Evolutionary conservation across 352 stramenopile genomes (phyloP).

Genomic region (Phytophthora niederhauseri): DNA sequence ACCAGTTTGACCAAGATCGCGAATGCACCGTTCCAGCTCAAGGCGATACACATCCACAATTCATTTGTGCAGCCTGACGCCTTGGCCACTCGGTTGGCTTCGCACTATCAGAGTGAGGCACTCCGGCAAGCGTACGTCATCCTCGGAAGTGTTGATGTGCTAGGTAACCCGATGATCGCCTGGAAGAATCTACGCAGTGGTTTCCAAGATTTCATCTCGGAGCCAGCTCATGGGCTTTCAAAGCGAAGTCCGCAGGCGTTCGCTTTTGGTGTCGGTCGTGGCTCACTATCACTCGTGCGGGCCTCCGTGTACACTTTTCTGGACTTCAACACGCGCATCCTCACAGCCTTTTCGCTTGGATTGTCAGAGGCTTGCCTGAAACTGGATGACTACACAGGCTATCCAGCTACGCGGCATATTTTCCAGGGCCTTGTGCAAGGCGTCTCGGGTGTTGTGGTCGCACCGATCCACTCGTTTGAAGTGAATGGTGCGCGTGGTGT

Average conservation of each 20-base stretch:
- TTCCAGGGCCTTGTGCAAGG: constrained; percentile 89
- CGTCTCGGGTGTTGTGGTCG: constrained; percentile 83
- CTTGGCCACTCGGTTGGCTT: constrained; percentile 64
- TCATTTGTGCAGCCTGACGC: constrained; percentile 87
- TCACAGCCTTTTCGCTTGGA: constrained; percentile 79
- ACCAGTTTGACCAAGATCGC: constrained; percentile 90
- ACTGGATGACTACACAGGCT: constrained; percentile 89
- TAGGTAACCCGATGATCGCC: constrained; percentile 89
- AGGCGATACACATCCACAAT: constrained; percentile 75
- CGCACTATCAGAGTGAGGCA: constrained; percentile 90
- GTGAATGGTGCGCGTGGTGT: constrained; percentile 78
- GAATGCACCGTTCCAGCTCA: constrained; percentile 87
- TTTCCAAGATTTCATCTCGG: constrained; percentile 85
- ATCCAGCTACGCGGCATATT: constrained; percentile 84
- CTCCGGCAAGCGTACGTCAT: constrained; percentile 90
- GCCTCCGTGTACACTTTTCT: constrained; percentile 87
- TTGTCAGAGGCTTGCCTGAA: constrained; percentile 87
- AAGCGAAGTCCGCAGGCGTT: constrained; percentile 84
- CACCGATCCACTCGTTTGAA: constrained; percentile 85
- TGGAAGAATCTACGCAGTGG: constrained; percentile 86
- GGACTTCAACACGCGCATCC: constrained; percentile 89
- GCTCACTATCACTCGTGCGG: constrained; percentile 84
- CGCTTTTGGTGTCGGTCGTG: constrained; percentile 75
- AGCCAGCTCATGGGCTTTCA: constrained; percentile 79
- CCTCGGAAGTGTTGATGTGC: constrained; percentile 85